Percentiles rank a stretch among this genome's conserved stretches.
These are phyloP conservation scores for Quercus bicolor DNA, from an alignment of 306 rosid species.

Conservation along the genomic window DNA sequence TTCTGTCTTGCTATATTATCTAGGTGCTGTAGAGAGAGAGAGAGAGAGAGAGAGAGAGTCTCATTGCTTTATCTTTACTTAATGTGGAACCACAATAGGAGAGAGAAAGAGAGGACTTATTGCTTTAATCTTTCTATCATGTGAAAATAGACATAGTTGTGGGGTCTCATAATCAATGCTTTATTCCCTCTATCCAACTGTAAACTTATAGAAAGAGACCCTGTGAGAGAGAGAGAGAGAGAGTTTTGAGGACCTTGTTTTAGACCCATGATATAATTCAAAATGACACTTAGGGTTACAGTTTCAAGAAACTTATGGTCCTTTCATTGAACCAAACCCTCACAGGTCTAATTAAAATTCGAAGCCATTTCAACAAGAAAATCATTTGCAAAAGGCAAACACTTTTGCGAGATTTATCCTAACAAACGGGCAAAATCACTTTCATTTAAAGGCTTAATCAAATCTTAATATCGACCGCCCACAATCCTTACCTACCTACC, in stretches of 20 bases:
- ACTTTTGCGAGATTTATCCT: slow-evolving; percentile 33
- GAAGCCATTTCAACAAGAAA: slow-evolving; percentile 33
- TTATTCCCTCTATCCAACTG: slow-evolving; percentile 39
- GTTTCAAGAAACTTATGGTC: slow-evolving; percentile 1
- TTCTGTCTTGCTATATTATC: neutral
- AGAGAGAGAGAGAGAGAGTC: slow-evolving; percentile 12
- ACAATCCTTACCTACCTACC: slow-evolving; percentile 44
- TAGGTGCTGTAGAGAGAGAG: slow-evolving; percentile 11
- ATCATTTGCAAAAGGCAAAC: slow-evolving; percentile 24
- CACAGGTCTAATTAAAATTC: slow-evolving; percentile 22
- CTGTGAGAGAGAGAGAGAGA: neutral
- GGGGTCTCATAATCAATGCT: slow-evolving; percentile 42
- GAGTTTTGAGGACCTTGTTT: neutral
- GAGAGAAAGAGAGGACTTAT: slow-evolving; percentile 11
- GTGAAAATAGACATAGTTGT: slow-evolving; percentile 36
- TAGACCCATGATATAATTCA: neutral
- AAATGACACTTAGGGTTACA: slow-evolving; percentile 3
- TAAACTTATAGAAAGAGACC: neutral
- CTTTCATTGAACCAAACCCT: slow-evolving; percentile 36
- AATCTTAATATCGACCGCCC: slow-evolving; percentile 32
- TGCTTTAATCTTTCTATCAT: slow-evolving; percentile 27
- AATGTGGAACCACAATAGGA: slow-evolving; percentile 22
- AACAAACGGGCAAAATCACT: slow-evolving; percentile 26
- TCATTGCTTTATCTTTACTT: slow-evolving; percentile 42
- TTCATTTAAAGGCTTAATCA: slow-evolving; percentile 17